Conservation (phyloP, 1,139 yeast genomes). For the Taphrina deformans region DNA sequence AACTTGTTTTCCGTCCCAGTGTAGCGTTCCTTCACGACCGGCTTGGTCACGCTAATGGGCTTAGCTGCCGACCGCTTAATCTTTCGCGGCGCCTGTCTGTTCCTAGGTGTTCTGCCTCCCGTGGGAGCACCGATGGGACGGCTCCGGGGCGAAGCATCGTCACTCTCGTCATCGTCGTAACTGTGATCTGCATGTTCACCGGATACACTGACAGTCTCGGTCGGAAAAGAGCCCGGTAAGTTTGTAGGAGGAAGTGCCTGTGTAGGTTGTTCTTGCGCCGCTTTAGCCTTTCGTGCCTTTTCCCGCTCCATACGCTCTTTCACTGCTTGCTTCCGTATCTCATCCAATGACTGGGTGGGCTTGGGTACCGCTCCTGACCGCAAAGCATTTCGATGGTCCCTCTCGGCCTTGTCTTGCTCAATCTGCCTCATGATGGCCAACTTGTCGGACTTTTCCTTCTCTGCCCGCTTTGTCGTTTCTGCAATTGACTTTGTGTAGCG, state of each 20-base stretch:
- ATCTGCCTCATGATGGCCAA: slow-evolving; percentile 26
- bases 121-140: slow-evolving; percentile 3
- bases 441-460: slow-evolving; percentile 22
- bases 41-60: slow-evolving; percentile 5
- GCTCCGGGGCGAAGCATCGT: background rate
- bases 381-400: slow-evolving; percentile 20
- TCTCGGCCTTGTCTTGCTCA: slow-evolving; percentile 24
- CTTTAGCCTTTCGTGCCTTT: slow-evolving; percentile 6
- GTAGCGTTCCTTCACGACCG: background rate
- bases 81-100: background rate
- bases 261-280: background rate
- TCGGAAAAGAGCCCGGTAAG: slow-evolving; percentile 26
- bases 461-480: slow-evolving; percentile 5
- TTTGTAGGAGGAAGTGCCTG: background rate
- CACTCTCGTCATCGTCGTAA: background rate
- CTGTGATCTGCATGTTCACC: background rate
- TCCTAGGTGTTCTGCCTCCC: slow-evolving; percentile 6
- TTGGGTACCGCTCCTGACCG: slow-evolving; percentile 17
- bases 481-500: slow-evolving; percentile 2
- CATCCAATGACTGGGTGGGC: slow-evolving; percentile 22
- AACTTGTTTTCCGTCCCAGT: slow-evolving; percentile 6
- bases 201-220: background rate
- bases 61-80: background rate
- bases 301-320: slow-evolving; percentile 26
- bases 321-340: slow-evolving; percentile 26